Base-by-base conservation (phyloP, 257 asterid genomes). In the Solanum ossicruentum region DNA sequence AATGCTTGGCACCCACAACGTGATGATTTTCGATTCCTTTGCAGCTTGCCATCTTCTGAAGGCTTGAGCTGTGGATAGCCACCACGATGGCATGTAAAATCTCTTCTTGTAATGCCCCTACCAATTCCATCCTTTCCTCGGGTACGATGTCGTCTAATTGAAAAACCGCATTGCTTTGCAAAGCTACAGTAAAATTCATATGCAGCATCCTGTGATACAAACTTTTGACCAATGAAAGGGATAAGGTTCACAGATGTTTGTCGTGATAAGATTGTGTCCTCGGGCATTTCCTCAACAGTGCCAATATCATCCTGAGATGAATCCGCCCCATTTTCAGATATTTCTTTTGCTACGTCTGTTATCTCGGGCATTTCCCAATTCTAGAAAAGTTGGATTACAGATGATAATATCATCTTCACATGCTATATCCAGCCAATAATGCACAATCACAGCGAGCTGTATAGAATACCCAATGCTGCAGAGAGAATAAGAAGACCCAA, bases 91-190 rank as follows among this genome's bases (percentile, higher is more conserved):
- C 99, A 97, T 61, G 95, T 98, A 78, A 97, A 97, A 89, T 97
- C 95, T 55, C 99, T 98, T 89, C 99, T 89, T 0, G 97, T 97
- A 82, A 97, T 95, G 45, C 99, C 99, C 90, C 94, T 97, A 12
- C 99, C 99, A 67, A 97, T 91, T 11, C 99, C 99, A 80, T 95
- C 98, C 88, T 95, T 97, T 52, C 99, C 99, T 87, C 95, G 98
- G 15, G 99, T 97, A 0, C 99, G 89, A 80, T 97, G 98, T 15
- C 99, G 97, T 87, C 98, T 88, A 56, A 95, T 97, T 18, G 99
- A 95, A 84, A 97, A 97, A 83, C 99, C 99, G 87, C 97, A 90
- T 8, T 88, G 89, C 83, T 91, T 95, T 8, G 98, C 99, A 81
- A 94, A 97, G 57, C 92, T 98, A 83, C 92, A 91, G 81, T 97